Evolutionary conservation across 495 filamentous ascomycete species (phyloP).

Genomic region (Podospora pseudocomata): DNA sequence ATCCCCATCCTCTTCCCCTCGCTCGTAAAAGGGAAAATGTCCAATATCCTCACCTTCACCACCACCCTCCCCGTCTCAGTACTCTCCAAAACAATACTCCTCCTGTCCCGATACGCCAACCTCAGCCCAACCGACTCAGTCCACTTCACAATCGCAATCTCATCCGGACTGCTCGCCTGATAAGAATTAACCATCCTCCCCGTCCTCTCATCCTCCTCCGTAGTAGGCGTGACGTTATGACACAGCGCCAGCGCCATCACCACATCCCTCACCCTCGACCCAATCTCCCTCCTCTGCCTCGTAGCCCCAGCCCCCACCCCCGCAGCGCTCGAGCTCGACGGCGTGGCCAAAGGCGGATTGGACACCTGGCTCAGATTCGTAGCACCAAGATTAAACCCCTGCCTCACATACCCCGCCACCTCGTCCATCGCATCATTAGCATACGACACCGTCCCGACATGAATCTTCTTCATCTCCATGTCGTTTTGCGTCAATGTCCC

Average conservation of each 20-base stretch:
- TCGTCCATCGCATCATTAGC: conserved; percentile 99
- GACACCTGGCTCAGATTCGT: conserved; percentile 31
- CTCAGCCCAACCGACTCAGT: conserved; percentile 89
- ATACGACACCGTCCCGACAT: conserved; percentile 96
- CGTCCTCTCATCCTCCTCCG: conserved; percentile 60
- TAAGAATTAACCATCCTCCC: conserved; percentile 78
- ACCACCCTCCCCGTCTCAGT: conserved; percentile 71
- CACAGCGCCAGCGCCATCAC: conserved; percentile 89
- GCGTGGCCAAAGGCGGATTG: conserved; percentile 59
- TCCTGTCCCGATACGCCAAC: conserved; percentile 79
- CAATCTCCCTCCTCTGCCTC: conserved; percentile 86
- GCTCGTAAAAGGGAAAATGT: conserved; percentile 96
- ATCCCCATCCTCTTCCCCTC: conserved; percentile 99
- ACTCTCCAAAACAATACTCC: conserved; percentile 74
- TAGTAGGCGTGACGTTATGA: conserved; percentile 91
- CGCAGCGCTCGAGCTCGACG: conserved; percentile 64
- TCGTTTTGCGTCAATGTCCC: conserved; percentile 97
- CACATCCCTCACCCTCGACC: conserved; percentile 84
- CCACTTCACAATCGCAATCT: conserved; percentile 97
- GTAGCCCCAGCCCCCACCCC: conserved; percentile 60
- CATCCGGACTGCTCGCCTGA: conserved; percentile 94
- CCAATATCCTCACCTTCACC: conserved; percentile 83
- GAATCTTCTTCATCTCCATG: conserved; percentile 98
- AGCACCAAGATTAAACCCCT: conserved; percentile 62
- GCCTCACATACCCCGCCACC: conserved; percentile 77